Evolutionary conservation across 2,329 filamentous ascomycete species (phyloP).

Genomic region (Clonostachys solani): DNA sequence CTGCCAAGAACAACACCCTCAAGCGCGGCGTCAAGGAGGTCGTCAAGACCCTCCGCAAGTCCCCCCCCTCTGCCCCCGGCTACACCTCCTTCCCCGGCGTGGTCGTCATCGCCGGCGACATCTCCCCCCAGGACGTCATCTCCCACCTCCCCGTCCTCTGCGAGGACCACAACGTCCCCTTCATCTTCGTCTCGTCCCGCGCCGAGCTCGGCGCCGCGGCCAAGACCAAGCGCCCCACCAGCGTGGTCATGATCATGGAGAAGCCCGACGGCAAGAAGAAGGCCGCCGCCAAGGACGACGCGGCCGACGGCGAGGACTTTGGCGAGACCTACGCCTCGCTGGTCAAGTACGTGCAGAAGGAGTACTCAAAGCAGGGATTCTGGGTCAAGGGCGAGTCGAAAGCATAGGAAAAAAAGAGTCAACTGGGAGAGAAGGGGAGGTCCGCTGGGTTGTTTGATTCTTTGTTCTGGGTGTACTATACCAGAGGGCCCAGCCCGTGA

Average conservation of each 20-base stretch:
- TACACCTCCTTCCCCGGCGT: conserved; percentile 64
- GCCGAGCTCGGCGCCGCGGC: conserved; percentile 92
- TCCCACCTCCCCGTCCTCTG: conserved; percentile 96
- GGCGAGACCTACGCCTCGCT: conserved; percentile 60
- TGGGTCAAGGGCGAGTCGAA: conserved; percentile 35
- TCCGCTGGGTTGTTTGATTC: conserved; percentile 8
- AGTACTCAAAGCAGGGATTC: conserved; percentile 53
- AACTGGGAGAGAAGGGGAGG: background rate
- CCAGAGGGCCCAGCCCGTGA: conserved; percentile 18
- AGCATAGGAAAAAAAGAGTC: conserved; percentile 7
- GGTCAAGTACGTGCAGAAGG: conserved; percentile 63
- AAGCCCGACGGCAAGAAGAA: conserved; percentile 43
- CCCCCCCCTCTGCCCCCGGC: conserved; percentile 63
- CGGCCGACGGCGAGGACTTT: conserved; percentile 55
- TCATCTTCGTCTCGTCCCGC: conserved; percentile 89
- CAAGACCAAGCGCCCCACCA: conserved; percentile 92
- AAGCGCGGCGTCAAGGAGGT: conserved; percentile 99
- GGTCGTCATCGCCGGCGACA: conserved; percentile 92
- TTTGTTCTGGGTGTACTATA: conserved; percentile 28
- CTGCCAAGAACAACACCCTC: conserved; percentile 90
- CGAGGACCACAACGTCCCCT: conserved; percentile 96
- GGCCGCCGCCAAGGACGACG: conserved; percentile 36
- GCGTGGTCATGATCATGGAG: conserved; percentile 84
- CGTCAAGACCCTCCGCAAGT: conserved; percentile 97
- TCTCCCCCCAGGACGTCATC: conserved; percentile 98